Conservation (phyloP, 768 basidiomycete species). For the Tylopilus balloui region DNA sequence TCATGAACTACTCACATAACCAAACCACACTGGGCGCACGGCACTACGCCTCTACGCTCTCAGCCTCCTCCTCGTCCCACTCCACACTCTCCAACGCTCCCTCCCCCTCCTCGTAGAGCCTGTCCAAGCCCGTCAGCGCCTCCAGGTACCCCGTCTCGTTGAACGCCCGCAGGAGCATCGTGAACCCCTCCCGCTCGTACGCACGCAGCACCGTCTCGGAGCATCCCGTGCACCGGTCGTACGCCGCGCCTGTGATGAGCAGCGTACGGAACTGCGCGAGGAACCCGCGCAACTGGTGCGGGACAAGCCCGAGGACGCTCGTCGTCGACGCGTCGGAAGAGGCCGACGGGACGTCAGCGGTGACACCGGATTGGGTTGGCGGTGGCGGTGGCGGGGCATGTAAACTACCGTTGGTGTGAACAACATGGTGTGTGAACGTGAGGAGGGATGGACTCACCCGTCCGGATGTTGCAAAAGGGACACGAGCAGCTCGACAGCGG, state of each 20-base stretch:
- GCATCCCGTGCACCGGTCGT: constrained; percentile 86
- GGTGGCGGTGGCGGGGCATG: constrained; percentile 70
- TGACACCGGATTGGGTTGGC: constrained; percentile 22
- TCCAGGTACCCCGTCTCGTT: constrained; percentile 78
- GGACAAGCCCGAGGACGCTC: constrained; percentile 79
- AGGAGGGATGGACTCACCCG: constrained; percentile 44
- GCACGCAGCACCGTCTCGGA: constrained; percentile 75
- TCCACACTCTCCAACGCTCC: constrained; percentile 65
- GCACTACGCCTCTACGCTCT: background rate
- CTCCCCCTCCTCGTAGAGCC: constrained; percentile 72
- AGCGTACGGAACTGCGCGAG: constrained; percentile 83
- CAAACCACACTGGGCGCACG: too few species aligned
- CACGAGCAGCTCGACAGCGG: constrained; percentile 88
- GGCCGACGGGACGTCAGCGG: background rate
- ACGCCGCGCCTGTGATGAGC: constrained; percentile 82
- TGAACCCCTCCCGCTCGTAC: constrained; percentile 78
- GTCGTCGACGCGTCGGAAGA: constrained; percentile 14
- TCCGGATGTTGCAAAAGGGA: constrained; percentile 86
- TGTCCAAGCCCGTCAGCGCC: constrained; percentile 71
- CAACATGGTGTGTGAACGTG: background rate
- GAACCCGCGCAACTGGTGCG: constrained; percentile 92
- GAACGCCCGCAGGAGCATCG: constrained; percentile 75
- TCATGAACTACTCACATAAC: too few species aligned
- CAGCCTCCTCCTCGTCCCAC: constrained; percentile 61
- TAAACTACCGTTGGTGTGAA: background rate